Conservation (phyloP, 345 rosid species). For the Conringia planisiliqua region DNA sequence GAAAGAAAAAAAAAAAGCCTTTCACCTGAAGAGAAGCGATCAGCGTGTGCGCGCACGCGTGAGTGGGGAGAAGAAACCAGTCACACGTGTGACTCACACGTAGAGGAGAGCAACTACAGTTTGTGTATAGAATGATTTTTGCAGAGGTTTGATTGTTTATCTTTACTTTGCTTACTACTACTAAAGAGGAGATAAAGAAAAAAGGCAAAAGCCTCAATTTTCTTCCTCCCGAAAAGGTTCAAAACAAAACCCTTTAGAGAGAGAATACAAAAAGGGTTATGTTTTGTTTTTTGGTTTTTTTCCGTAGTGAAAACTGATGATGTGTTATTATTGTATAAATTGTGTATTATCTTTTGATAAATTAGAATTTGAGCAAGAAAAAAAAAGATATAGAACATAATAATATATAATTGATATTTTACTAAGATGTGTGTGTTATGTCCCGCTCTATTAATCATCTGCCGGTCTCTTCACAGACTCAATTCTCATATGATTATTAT, state of each 20-base stretch:
- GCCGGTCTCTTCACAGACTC: background rate
- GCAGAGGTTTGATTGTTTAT: slow-evolving; percentile 31
- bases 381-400: background rate
- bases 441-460: background rate
- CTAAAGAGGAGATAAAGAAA: slow-evolving; percentile 1
- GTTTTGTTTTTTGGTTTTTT: slow-evolving; percentile 6
- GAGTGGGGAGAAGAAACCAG: slow-evolving; percentile 12
- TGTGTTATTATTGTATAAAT: slow-evolving; percentile 32
- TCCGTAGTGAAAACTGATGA: slow-evolving; percentile 8
- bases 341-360: slow-evolving; percentile 28
- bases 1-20: background rate
- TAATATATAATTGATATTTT: background rate
- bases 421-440: background rate
- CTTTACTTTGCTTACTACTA: slow-evolving; percentile 9
- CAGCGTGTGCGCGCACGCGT: background rate
- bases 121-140: slow-evolving; percentile 31
- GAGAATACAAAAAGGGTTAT: slow-evolving; percentile 11
- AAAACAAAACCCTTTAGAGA: slow-evolving; percentile 24
- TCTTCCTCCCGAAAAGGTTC: slow-evolving; percentile 1
- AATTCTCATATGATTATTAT: background rate
- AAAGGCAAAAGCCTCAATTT: slow-evolving; percentile 14
- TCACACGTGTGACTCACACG: slow-evolving; percentile 20
- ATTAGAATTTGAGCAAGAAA: background rate
- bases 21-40: slow-evolving; percentile 21
- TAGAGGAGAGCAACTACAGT: slow-evolving; percentile 7